Percentiles rank a stretch among this genome's conserved stretches.
Evolutionary conservation across 179 eudicot genomes (phyloP).

Genomic region (Spergularia azorica): DNA sequence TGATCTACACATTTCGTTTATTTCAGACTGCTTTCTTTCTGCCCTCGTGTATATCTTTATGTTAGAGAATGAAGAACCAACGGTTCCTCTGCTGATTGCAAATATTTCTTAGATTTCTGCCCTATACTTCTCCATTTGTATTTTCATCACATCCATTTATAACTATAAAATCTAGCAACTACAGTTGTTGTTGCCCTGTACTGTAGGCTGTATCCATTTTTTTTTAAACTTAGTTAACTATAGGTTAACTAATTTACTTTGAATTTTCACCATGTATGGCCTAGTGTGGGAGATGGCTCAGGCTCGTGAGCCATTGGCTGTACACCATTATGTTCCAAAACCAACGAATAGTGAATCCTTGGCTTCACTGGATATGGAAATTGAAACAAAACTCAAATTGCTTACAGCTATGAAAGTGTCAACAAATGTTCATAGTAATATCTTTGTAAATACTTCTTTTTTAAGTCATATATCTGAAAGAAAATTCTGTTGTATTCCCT

Average conservation of each 20-base stretch:
- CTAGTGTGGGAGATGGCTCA: too few relatives aligned
- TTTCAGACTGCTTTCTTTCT: conserved; percentile 1
- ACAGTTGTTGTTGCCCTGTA: too few relatives aligned
- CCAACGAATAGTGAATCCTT: too few relatives aligned
- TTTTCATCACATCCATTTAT: not conserved
- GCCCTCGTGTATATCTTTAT: not conserved
- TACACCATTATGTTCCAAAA: not conserved
- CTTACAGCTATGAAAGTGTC: not conserved
- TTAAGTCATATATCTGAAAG: not conserved
- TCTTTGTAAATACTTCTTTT: not conserved
- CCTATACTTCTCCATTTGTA: not conserved
- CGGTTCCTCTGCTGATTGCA: not conserved
- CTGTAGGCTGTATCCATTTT: too few relatives aligned
- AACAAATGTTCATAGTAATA: not conserved
- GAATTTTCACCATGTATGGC: too few relatives aligned
- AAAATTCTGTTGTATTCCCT: not conserved
- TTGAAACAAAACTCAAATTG: not conserved
- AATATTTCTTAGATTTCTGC: not conserved
- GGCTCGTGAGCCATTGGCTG: not conserved
- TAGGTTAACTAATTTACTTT: not conserved
- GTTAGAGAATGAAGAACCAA: conserved; percentile 2
- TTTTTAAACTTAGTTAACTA: not conserved
- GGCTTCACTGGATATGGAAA: not conserved
- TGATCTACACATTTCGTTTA: not conserved
- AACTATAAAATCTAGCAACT: too few relatives aligned